Percentiles rank a stretch among this genome's conserved stretches.
phyloP scores from a whole-genome alignment of 2,329 filamentous ascomycete species.

The Botrytis byssoidea region DNA sequence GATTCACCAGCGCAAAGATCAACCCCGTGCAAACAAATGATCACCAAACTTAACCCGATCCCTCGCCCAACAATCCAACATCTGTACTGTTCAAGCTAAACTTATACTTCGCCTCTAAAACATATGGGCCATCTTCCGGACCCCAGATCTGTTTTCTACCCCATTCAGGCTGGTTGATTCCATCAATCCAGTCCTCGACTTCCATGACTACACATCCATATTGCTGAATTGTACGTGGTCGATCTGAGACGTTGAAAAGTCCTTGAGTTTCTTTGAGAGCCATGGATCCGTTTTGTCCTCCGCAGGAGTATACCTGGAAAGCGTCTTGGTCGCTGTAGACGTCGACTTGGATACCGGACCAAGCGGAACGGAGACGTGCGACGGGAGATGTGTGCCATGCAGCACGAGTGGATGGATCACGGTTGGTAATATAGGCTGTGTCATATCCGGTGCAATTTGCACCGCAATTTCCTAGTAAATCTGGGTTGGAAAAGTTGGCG shows the following conservation, averaged over 20 bases:
- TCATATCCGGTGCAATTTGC: slow-evolving; percentile 79
- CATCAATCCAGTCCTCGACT: slow-evolving; percentile 91
- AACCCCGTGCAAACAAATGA: background rate
- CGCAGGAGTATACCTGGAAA: slow-evolving; percentile 86
- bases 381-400: slow-evolving; percentile 64
- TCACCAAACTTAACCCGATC: slow-evolving; percentile 24
- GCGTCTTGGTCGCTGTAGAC: slow-evolving; percentile 82
- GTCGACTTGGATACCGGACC: slow-evolving; percentile 81
- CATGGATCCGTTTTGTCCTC: slow-evolving; percentile 67
- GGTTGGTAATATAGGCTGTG: slow-evolving; percentile 69
- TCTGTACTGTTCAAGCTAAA: slow-evolving; percentile 45
- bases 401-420: slow-evolving; percentile 53
- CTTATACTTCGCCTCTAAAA: slow-evolving; percentile 60
- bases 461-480: slow-evolving; percentile 73
- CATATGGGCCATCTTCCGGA: slow-evolving; percentile 59
- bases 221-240: slow-evolving; percentile 64
- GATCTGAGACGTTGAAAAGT: slow-evolving; percentile 51
- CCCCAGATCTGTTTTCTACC: slow-evolving; percentile 64
- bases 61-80: slow-evolving; percentile 26
- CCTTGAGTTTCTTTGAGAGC: slow-evolving; percentile 71
- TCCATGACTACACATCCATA: slow-evolving; percentile 89
- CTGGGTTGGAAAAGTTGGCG: slow-evolving; percentile 60
- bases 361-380: slow-evolving; percentile 67
- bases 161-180: slow-evolving; percentile 90
- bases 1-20: background rate